phyloP scores from a whole-genome alignment of 2,329 filamentous ascomycete genomes.

The Trichophyton schoenleinii region DNA sequence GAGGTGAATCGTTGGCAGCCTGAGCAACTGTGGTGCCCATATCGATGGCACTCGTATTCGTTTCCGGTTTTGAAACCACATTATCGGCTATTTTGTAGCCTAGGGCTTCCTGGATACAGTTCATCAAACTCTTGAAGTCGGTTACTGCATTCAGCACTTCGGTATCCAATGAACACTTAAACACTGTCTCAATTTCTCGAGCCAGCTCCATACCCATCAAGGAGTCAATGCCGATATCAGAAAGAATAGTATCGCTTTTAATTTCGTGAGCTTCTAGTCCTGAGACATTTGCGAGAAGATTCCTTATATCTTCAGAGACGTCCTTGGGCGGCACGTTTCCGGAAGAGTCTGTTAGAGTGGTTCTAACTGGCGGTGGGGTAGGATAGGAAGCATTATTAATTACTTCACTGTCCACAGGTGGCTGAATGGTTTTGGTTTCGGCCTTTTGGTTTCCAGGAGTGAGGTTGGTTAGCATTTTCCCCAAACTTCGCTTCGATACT shows the following conservation, averaged over 20 bases:
- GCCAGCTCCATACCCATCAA: conserved; percentile 35
- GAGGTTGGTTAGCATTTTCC: conserved; percentile 4
- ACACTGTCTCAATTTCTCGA: conserved; percentile 8
- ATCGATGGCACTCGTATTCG: neutral
- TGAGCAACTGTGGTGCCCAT: neutral
- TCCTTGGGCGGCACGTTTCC: neutral
- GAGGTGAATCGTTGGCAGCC: neutral
- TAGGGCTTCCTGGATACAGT: conserved; percentile 4
- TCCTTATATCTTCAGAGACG: conserved; percentile 1
- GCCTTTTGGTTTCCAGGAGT: neutral
- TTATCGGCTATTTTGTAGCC: neutral
- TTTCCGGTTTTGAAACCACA: neutral
- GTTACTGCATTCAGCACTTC: conserved; percentile 4
- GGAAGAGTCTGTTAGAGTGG: too few species aligned
- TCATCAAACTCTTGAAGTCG: conserved; percentile 5
- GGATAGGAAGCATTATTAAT: neutral
- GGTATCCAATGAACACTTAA: conserved; percentile 6
- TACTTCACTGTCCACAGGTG: neutral
- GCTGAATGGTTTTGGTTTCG: neutral
- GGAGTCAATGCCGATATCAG: conserved; percentile 39
- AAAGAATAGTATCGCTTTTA: conserved; percentile 25
- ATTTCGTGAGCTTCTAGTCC: conserved; percentile 22
- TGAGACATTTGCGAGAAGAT: conserved; percentile 1
- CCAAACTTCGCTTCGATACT: conserved; percentile 1
- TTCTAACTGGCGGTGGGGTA: neutral